phyloP scores from a whole-genome alignment of 768 basidiomycete species.

The Sporobolomyces phaffii region DNA sequence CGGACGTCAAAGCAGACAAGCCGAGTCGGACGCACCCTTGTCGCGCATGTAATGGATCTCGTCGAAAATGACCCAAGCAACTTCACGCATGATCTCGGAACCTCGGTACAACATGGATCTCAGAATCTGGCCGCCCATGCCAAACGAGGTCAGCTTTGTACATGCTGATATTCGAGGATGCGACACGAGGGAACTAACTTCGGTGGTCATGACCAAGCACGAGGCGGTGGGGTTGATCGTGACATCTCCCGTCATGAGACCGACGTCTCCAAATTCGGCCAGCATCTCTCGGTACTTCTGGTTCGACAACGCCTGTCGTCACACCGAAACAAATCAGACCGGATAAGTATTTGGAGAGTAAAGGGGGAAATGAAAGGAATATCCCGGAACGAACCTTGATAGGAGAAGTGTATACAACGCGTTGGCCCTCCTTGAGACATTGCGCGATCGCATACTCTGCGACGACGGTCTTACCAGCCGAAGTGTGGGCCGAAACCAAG shows the following conservation, averaged over 20 bases:
- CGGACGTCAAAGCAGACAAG: not conserved
- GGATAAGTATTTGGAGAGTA: too few species aligned
- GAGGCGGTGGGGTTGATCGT: constrained; percentile 96
- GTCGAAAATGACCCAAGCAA: constrained; percentile 99
- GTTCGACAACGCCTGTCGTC: constrained; percentile 80
- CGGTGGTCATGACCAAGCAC: constrained; percentile 98
- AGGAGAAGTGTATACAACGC: constrained; percentile 98
- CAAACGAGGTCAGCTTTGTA: too few species aligned
- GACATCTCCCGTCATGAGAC: constrained; percentile 98
- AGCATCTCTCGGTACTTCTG: constrained; percentile 98
- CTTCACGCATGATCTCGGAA: constrained; percentile 98
- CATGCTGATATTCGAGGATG: not conserved
- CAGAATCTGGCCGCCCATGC: constrained; percentile 61
- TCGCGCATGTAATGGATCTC: constrained; percentile 99
- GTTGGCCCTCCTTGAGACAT: constrained; percentile 83
- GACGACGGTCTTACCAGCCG: constrained; percentile 98
- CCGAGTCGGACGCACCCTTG: constrained; percentile 52
- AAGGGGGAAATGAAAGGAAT: not conserved
- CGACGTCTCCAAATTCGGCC: constrained; percentile 94
- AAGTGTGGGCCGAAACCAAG: constrained; percentile 95
- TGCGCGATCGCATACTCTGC: constrained; percentile 99
- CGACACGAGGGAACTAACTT: constrained; percentile 60
- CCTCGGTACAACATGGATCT: constrained; percentile 98
- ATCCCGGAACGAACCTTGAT: constrained; percentile 71
- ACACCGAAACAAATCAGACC: too few species aligned